Conservation (phyloP, 306 rosid genomes). For the Lotus japonicus region DNA sequence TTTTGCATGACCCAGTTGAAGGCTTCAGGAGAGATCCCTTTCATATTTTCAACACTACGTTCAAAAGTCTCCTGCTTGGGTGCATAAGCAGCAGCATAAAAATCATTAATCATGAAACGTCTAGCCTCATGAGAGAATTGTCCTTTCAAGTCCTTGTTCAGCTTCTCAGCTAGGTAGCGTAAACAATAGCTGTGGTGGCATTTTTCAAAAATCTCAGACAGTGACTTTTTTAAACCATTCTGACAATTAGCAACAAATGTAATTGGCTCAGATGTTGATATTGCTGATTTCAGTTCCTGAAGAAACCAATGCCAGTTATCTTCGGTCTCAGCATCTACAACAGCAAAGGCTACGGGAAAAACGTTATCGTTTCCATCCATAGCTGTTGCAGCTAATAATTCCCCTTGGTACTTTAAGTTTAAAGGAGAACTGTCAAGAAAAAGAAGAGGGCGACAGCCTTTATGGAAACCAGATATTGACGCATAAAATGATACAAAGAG, state of each 20-base stretch:
- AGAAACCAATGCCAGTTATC: slow-evolving; percentile 97
- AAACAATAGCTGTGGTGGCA: slow-evolving; percentile 76
- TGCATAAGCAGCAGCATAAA: slow-evolving; percentile 81
- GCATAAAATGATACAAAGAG: slow-evolving; percentile 84
- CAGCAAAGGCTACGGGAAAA: slow-evolving; percentile 86
- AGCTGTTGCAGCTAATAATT: slow-evolving; percentile 71
- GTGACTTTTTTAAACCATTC: slow-evolving; percentile 59
- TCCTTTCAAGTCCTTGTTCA: slow-evolving; percentile 88
- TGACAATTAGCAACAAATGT: slow-evolving; percentile 83
- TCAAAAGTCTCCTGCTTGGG: slow-evolving; percentile 64
- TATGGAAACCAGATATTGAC: slow-evolving; percentile 71
- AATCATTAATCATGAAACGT: slow-evolving; percentile 83
- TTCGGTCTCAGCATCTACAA: slow-evolving; percentile 78
- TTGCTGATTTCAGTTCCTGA: slow-evolving; percentile 56
- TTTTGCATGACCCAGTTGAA: slow-evolving; percentile 77
- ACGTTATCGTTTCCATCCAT: slow-evolving; percentile 82
- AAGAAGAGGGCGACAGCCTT: slow-evolving; percentile 88
- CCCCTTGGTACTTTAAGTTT: slow-evolving; percentile 91
- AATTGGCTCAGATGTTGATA: slow-evolving; percentile 50
- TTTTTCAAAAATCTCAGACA: slow-evolving; percentile 67
- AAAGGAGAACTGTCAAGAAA: slow-evolving; percentile 76
- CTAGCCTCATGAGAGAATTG: slow-evolving; percentile 98
- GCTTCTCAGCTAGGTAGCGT: slow-evolving; percentile 83
- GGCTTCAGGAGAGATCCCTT: slow-evolving; percentile 91
- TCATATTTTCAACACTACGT: slow-evolving; percentile 59